Base-by-base conservation (phyloP, 768 basidiomycete genomes). In the Tylopilus sp. region DNA sequence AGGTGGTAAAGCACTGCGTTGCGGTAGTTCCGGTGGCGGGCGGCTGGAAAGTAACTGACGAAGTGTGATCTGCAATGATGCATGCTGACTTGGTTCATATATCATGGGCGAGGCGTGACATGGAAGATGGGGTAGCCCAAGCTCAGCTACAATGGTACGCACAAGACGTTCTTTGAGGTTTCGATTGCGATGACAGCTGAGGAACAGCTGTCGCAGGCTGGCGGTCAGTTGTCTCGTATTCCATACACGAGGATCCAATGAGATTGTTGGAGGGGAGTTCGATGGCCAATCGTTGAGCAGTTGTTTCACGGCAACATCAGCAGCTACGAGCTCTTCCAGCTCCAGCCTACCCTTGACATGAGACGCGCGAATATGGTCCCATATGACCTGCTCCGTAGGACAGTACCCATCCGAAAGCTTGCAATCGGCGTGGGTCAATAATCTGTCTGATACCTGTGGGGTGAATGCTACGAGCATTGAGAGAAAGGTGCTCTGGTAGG, bases 211-310 rank as follows among this genome's bases (percentile, higher is more conserved):
- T 22, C 7, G 21, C 13, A 58, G 24, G 16, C 38, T 40, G 16
- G 49, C 2, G 3, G 24, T 29, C 6, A 64, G 26, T 16, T n/a
- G 9, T 10, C 5, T 4, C 25, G 56, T 9, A 24, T 59, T 31
- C 25, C 48, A 53, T 6, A 0, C 45, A 25, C 4, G 6, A 1
- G 25, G 14, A 21, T 49, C 16, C 21, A 53, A 24, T 4, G 49
- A 34, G 29, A 17, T 10, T 1, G 13, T 37, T n/a, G 48, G 36
- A 29, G 53, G 50, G 12, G 19, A 26, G 11, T 53, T 36, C 11
- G 25, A 53, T 33, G 59, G 54, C 63, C 63, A 64, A 24, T 52
- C 33, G 17, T 29, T 17, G 3, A 50, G 48, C 29, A 65, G 16
- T 14, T 22, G 8, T 5, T 50, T 9, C n/a, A 55, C 37, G 21